Conservation (phyloP, 257 asterid genomes). For the Nyctanthes arbortristis region DNA sequence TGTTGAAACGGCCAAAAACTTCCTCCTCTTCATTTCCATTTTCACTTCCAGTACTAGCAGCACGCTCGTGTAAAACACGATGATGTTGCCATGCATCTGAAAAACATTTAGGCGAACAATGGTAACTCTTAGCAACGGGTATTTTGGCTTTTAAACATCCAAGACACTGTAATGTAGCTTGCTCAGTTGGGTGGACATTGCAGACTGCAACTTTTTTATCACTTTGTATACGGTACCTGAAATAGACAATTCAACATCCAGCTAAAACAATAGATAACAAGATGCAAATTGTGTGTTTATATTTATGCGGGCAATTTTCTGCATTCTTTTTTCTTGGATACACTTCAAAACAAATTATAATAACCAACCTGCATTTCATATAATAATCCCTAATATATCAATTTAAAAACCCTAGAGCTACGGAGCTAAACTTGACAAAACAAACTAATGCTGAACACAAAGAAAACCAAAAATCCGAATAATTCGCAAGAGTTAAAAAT, state of each 20-base stretch:
- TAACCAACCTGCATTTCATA: neutral
- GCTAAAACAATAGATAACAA: no score
- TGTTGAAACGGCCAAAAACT: constrained; percentile 73
- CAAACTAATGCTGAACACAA: constrained; percentile 10
- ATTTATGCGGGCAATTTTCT: no score
- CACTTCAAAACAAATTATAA: neutral
- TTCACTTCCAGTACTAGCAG: constrained; percentile 71
- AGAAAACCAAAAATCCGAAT: no score
- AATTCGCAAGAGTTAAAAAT: neutral
- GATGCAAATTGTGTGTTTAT: no score
- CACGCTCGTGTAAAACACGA: constrained; percentile 91
- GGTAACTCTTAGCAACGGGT: constrained; percentile 83
- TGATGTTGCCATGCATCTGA: constrained; percentile 96
- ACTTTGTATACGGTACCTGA: constrained; percentile 95
- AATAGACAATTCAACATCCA: no score
- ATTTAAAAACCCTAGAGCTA: neutral
- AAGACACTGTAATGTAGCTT: constrained; percentile 91
- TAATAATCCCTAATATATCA: neutral
- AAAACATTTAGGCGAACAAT: constrained; percentile 89
- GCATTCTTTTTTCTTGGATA: neutral
- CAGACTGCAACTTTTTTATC: constrained; percentile 85
- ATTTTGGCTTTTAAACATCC: constrained; percentile 90
- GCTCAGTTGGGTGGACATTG: constrained; percentile 89
- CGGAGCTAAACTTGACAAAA: constrained; percentile 12
- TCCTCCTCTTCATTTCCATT: constrained; percentile 91